Evolutionary conservation across 805 yeast genomes (phyloP), one percentile per base, ranked within the genome.

Genomic region (Pichia rugopelliculosa): DNA sequence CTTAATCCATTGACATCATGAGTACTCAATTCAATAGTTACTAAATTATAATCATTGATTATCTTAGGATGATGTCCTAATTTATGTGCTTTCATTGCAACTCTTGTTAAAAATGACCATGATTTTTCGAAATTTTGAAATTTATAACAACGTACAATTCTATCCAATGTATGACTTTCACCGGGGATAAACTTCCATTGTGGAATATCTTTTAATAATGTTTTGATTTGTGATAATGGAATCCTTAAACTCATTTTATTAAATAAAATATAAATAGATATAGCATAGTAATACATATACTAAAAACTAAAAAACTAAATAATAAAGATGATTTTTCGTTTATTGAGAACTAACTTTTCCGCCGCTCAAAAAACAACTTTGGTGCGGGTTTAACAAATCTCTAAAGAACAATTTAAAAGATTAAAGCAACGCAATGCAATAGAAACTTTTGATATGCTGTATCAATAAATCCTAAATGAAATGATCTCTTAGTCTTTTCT

Each of bases 1-100:
- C 83, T 74, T 10, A 78, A 50, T 5, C 76, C 75, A 21, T 66
- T 62, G 0, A 71, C 66, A 58, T 85, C 93, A 56, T 85, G 93
- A 0, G 91, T 85, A 1, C 81, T 75, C 36, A 84, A 59, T 23
- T 68, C 66, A 4, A 85, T 50, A 15, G 68, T 65, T 1, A 84
- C 84, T 26, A 68, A 65, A 51, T 79, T 85, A 57, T 84, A 85
- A 0, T 79, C 73, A 3, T 84, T 84, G 0, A 68, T 70, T 12
- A 85, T 76, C 0, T 80, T 79, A 0, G 93, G 91, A 59, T 85
- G 95, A 56, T 85, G 91, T 4, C 79, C 82, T 57, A 66, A 60
- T 1, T 71, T 56, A 57, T 82, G 84, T 0, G 85, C 73, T 44
- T 79, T 64, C 64, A 75, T 61, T 1, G 87, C 74, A 1, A 84